Base-by-base conservation (phyloP, 2,329 filamentous ascomycete genomes). In the Diaporthe amygdali region DNA sequence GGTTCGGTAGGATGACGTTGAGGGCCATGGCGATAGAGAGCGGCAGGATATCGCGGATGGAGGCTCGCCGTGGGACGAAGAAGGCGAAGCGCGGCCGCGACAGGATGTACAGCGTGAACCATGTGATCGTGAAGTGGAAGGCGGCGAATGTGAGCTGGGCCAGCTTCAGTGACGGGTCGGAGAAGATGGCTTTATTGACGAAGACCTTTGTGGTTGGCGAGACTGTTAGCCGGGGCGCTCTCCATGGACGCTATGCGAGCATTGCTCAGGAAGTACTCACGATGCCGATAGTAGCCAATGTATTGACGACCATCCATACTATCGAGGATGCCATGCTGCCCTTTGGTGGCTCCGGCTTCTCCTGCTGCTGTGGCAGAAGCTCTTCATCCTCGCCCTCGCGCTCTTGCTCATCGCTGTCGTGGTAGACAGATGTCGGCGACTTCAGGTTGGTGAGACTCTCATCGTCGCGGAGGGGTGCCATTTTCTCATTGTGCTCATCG, bases 171-270 rank as follows among this genome's bases (percentile, higher is more conserved):
- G 85, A 86, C 20, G 87, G 87, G 73, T 91, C 88, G 30, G 87
- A 88, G 82, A 93, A 93, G 79, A 93, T 91, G 73, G 87, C 87
- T 80, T 93, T 93, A 82, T 93, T 93, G 51, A 89, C 90, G 78
- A 92, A 92, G 76, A 93, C 89, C 89, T 91, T 69, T 37, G 5
- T 37, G 14, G 15, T 22, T 39, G 39, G 54, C 15, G 54, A 49
- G 20, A 25, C 44, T 67, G 68, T 72, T 6, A 72, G 71, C 34
- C n/a, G 5, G 47, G 25, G n/a, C 39, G 5, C 39, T 14, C 46
- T 34, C 12, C 3, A 5, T 27, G 22, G n/a, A 9, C 15, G 12
- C 30, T 41, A 17, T 51, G 32, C 12, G 17, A 34, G 47, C 12
- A 9, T 15, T 52, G 66, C 47, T 32, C 27, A 14, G 52, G n/a